phyloP scores from a whole-genome alignment of 2,329 filamentous ascomycete genomes.

The Anthostomella pinea region DNA sequence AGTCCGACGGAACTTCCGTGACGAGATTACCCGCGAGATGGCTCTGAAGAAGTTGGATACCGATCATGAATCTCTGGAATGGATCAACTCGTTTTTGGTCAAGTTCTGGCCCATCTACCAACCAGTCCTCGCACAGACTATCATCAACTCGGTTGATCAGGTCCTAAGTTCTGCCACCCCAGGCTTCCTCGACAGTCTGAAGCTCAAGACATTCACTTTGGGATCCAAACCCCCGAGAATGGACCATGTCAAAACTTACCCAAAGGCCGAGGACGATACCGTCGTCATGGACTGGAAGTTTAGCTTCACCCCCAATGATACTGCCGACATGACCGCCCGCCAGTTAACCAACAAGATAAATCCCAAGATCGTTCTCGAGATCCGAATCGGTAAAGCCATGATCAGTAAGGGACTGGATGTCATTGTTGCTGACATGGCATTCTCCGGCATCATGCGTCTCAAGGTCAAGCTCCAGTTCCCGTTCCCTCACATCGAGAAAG shows the following conservation, averaged over 20 bases:
- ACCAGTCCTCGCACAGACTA: conserved; percentile 85
- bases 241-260: conserved; percentile 98
- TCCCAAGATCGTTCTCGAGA: conserved; percentile 92
- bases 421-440: conserved; percentile 97
- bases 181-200: conserved; percentile 87
- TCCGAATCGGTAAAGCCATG: conserved; percentile 91
- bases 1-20: conserved; percentile 91
- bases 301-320: conserved; percentile 96
- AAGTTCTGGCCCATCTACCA: conserved; percentile 99
- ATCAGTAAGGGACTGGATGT: conserved; percentile 96
- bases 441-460: conserved; percentile 90
- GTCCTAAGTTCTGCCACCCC: conserved; percentile 91
- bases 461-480: conserved; percentile 97
- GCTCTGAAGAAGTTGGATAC: conserved; percentile 83
- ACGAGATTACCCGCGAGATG: conserved; percentile 88
- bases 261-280: conserved; percentile 89
- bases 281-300: conserved; percentile 99
- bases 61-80: conserved; percentile 89
- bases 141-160: conserved; percentile 93
- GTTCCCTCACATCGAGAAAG: conserved; percentile 90
- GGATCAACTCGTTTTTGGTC: conserved; percentile 98
- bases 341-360: conserved; percentile 96
- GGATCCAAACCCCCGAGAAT: conserved; percentile 93
- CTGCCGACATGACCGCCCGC: conserved; percentile 81
- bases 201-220: conserved; percentile 89